Evolutionary conservation across 2,329 filamentous ascomycete genomes (phyloP), one percentile per base, ranked within the genome.

Genomic region (Aspergillus sp.): DNA sequence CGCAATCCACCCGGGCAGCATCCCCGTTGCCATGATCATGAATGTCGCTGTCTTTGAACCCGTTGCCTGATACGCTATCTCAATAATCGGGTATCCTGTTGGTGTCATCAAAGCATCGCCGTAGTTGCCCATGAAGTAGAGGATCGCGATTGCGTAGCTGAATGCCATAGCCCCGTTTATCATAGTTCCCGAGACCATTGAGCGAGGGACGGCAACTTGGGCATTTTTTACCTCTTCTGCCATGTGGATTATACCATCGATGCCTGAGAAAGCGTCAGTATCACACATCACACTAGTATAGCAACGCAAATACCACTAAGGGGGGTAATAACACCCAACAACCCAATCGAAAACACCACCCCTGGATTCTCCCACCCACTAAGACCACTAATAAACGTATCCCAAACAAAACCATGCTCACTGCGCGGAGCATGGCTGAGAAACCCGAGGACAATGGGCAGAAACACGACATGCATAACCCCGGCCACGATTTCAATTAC

Each of bases 41-140:
- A 79, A 76, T 14, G 59, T 62, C 2, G 76, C 77, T 0, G 68
- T 68, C 15, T 73, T 67, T 45, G 74, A 79, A 27, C 69, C 64
- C 2, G 78, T 80, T n/a, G 77, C 78, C 58, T 79, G 66, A 57
- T 71, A 70, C 62, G 84, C 82, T 50, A 83, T 79, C 50, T 81
- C 76, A 64, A 80, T 77, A 65, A 81, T 75, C 6, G 82, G 77
- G 46, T 76, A 81, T 0, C 76, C 73, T 1, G 79, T 82, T 0
- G 72, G 64, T 0, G 75, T 74, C 4, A 70, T 60, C 5, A 81
- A 57, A 15, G 66, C 74, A 2, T 66, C 66, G 3, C 76, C 66
- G 14, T 76, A 59, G 58, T 79, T 73, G 14, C 70, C 72, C 17
- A 77, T 71, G 60, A 73, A 76, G 65, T 77, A 81, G 2, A 80